Evolutionary conservation across 345 rosid genomes (phyloP), one percentile per base, ranked within the genome.

Genomic region (Linum lewisii): DNA sequence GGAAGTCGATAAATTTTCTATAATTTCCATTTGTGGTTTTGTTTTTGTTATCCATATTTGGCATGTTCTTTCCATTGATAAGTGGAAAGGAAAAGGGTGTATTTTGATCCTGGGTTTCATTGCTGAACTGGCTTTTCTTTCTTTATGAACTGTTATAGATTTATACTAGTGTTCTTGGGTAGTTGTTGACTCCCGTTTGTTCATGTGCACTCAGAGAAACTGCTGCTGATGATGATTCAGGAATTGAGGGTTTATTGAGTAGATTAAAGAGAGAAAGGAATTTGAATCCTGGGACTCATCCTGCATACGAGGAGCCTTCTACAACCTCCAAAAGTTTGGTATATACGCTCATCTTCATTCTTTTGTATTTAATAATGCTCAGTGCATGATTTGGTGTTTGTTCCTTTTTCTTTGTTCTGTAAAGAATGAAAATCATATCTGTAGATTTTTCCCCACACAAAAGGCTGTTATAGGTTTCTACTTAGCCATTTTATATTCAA

Each of bases 201-300:
- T 64, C 19, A 42, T 66, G 54, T 78, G 67, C 63, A 59, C 59
- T 66, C 82, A 92, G 98, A 70, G 83, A 82, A 70, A 66, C 67
- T 20, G 70, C 67, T 24, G 60, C 19, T 11, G 66, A 63, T 57
- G 75, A 72, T 59, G 80, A 78, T 60, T 78, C 79, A 65, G 99
- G 99, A 51, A 74, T 89, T 66, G 87, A 85, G 67, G 99, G 99
- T 51, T 84, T 93, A 69, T 72, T 93, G 66, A 79, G 68, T 50
- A 81, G 94, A 51, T 68, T 93, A 69, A 91, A 89, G 80, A 88
- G 78, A 74, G 91, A 93, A 70, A 82, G 97, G 79, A 84, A 82
- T 73, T 59, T 66, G 49, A 78, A 77, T 52, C 76, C 86, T 20
- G 90, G 94, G 66, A 64, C 62, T 67, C 59, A 60, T 26, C 13